Evolutionary conservation across 148 eudicot species (phyloP).

Genomic region (Camellia lanceoleosa): DNA sequence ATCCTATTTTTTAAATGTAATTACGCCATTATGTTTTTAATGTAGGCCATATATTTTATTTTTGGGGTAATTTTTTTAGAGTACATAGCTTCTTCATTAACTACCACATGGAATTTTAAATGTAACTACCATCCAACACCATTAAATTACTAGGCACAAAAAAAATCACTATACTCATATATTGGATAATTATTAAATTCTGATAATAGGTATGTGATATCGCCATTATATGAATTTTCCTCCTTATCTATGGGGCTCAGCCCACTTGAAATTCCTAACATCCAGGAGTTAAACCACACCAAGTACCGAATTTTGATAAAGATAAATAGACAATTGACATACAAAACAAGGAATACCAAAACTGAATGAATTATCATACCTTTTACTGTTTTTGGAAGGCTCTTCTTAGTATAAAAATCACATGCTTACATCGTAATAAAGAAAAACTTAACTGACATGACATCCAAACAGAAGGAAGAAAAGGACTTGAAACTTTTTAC

Average conservation of each 20-base stretch:
- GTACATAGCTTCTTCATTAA: too few species aligned
- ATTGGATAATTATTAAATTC: too few species aligned
- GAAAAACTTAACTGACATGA: conserved; percentile 17
- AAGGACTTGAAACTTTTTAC: background rate
- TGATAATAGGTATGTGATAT: too few species aligned
- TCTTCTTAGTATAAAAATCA: conserved; percentile 4
- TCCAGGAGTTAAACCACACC: conserved; percentile 23
- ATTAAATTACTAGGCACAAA: too few species aligned
- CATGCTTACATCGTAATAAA: conserved; percentile 8
- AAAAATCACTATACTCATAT: too few species aligned
- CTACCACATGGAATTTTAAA: too few species aligned
- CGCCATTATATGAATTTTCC: too few species aligned
- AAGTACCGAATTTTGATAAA: conserved; percentile 7
- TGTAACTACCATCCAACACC: too few species aligned
- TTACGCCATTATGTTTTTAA: too few species aligned
- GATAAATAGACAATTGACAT: background rate
- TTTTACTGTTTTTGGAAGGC: conserved; percentile 2
- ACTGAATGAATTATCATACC: background rate
- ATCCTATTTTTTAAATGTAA: too few species aligned
- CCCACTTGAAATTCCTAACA: conserved; percentile 4
- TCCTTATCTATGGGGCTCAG: background rate
- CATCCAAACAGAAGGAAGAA: conserved; percentile 7
- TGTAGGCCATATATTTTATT: too few species aligned
- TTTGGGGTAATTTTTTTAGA: too few species aligned
- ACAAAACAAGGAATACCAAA: conserved; percentile 3